Base-by-base conservation (phyloP, 2,329 filamentous ascomycete species). In the Ampelomyces quisqualis region DNA sequence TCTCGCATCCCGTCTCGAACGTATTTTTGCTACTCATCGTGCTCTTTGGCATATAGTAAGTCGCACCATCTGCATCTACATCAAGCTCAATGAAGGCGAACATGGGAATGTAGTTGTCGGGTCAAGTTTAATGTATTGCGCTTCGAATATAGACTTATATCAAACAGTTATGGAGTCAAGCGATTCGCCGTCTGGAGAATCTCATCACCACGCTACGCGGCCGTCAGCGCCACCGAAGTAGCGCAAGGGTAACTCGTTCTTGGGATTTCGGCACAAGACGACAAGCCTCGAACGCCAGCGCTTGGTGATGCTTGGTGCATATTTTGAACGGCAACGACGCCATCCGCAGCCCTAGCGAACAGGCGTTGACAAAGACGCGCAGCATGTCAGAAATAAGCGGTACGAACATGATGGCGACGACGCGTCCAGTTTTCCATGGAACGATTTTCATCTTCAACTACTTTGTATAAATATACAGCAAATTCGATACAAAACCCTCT, bases 41-140 rank as follows among this genome's bases (percentile, higher is more conserved):
- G 13, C 22, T 55, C 3, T 44, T 52, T 26, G 41, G 22, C 35
- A 19, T 58, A 43, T 59, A 58, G 56, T 59, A 55, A 59, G 56
- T 53, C n/a, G 18, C 15, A 23, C 31, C 29, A 38, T 31, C 28
- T 37, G 29, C 19, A 19, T 19, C 38, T 26, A 9, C 29, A 11
- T 7, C 24, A 18, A n/a, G n/a, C n/a, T n/a, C n/a, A n/a, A n/a
- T n/a, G n/a, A n/a, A n/a, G n/a, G n/a, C n/a, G n/a, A 24, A 48
- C 37, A 47, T 38, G 43, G 32, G 34, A 23, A 17, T 17, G 22
- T 42, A 28, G 29, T 18, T 19, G 30, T 34, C 32, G 14, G 13
- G 24, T 9, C 17, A 10, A 23, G 31, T 17, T 11, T 18, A 18
- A 18, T 17, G 17, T 17, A 34, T 26, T 21, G 15, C 29, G 4